phyloP scores from a whole-genome alignment of 208 protist species.

The Naegleria fowleri region DNA sequence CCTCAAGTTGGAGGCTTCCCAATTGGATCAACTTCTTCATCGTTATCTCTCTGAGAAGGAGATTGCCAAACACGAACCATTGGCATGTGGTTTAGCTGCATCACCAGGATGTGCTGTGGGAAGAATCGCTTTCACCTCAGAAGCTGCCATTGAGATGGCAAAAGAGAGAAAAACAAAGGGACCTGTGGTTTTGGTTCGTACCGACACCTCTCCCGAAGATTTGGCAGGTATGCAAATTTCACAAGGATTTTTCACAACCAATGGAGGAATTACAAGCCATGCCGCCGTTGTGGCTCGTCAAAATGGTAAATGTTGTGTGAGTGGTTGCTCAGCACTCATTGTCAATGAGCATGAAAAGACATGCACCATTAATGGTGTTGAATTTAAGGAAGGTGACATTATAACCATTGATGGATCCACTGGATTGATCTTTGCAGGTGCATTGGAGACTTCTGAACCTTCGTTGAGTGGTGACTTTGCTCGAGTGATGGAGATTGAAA shows the following conservation, averaged over 20 bases:
- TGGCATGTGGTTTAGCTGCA: slow-evolving; percentile 80
- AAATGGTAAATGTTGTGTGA: slow-evolving; percentile 90
- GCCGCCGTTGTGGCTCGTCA: slow-evolving; percentile 87
- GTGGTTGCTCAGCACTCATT: slow-evolving; percentile 64
- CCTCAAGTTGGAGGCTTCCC: slow-evolving; percentile 65
- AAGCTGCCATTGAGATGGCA: slow-evolving; percentile 57
- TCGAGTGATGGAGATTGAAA: slow-evolving; percentile 65
- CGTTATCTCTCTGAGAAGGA: slow-evolving; percentile 55
- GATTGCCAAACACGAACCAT: slow-evolving; percentile 41
- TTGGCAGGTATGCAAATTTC: slow-evolving; percentile 77
- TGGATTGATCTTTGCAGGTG: slow-evolving; percentile 71
- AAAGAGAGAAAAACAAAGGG: slow-evolving; percentile 49
- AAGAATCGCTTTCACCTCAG: slow-evolving; percentile 74
- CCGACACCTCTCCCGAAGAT: slow-evolving; percentile 88
- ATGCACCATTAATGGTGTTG: slow-evolving; percentile 57
- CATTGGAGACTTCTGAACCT: slow-evolving; percentile 58
- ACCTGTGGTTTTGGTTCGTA: slow-evolving; percentile 77
- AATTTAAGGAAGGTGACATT: slow-evolving; percentile 67
- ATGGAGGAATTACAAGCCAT: slow-evolving; percentile 89
- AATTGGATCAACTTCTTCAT: slow-evolving; percentile 80
- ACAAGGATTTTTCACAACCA: slow-evolving; percentile 78
- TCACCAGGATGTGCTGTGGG: slow-evolving; percentile 82
- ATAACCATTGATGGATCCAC: slow-evolving; percentile 79
- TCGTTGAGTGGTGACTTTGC: slow-evolving; percentile 62
- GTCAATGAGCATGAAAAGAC: slow-evolving; percentile 58